A percentile compares a stretch with the other conserved stretches of the same genome.
phyloP scores from a whole-genome alignment of 2,329 filamentous ascomycete species.

The Fusarium sp. region DNA sequence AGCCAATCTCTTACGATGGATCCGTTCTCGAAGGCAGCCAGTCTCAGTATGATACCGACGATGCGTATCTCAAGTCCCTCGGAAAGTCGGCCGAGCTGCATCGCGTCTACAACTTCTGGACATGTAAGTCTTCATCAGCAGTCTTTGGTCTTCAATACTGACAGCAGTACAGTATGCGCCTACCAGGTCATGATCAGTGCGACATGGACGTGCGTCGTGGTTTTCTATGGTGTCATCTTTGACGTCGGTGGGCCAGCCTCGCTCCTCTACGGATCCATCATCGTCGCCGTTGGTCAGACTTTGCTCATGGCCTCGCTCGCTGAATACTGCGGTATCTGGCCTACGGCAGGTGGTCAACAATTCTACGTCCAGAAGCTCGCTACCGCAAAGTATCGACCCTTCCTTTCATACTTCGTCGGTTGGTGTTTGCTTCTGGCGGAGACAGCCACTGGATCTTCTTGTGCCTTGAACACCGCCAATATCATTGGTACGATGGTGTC shows the following conservation, averaged over 20 bases:
- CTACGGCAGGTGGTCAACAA: slow-evolving; percentile 8
- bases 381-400: background rate
- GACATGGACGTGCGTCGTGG: slow-evolving; percentile 22
- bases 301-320: slow-evolving; percentile 16
- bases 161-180: background rate
- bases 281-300: slow-evolving; percentile 13
- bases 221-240: slow-evolving; percentile 13
- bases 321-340: slow-evolving; percentile 14
- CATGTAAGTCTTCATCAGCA: background rate
- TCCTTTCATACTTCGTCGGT: slow-evolving; percentile 10
- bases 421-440: slow-evolving; percentile 13
- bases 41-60: background rate
- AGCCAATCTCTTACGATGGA: background rate
- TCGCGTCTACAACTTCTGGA: slow-evolving; percentile 21
- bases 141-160: background rate
- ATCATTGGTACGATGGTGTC: slow-evolving; percentile 4
- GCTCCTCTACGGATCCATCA: slow-evolving; percentile 14
- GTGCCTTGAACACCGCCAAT: slow-evolving; percentile 12
- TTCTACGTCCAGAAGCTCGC: slow-evolving; percentile 6
- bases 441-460: background rate
- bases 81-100: slow-evolving; percentile 7
- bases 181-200: slow-evolving; percentile 25
- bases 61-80: slow-evolving; percentile 6
- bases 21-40: background rate
- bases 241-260: slow-evolving; percentile 10